Base-by-base conservation (phyloP, 176 grass and related monocot species). In the Oryza longistaminata region DNA sequence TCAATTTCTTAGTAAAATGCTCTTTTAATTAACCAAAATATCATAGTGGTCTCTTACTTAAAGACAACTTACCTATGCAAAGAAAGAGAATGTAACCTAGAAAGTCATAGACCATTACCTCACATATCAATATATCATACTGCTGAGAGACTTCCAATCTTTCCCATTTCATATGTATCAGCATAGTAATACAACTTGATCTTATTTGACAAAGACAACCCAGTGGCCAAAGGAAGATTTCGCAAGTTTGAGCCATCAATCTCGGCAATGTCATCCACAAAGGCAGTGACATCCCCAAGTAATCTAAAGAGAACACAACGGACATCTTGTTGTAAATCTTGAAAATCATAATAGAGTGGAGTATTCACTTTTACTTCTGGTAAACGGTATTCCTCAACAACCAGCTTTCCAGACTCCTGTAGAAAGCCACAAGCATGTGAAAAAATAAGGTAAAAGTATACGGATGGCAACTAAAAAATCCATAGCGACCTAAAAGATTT, bases 141-240 rank as follows among this genome's bases (percentile, higher is more conserved):
- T 75, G 88, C 93, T 83, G 86, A 88, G 50, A 93, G 74, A 78
- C 89, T 92, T 22, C 89, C 91, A 8, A 95, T 88, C 81, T 92
- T 98, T 80, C 91, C 96, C 81, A 99, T 88, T 88, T 99, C 96
- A 82, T 92, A 92, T 45, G 93, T 92, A 82, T 96, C 96, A 53
- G 91, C 93, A 53, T 99, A 94, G 74, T 96, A 96, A 74, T 99
- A 99, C 69, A 90, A 86, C 81, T 96, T 99, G 45, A 99, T 84
- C 77, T 86, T 99, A 87, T 91, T 99, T 60, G 93, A 90, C 81
- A 99, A 92, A 72, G 93, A 94, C 14, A 99, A 43, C 29, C 96
- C 96, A 35, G 89, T 83, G 8, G 96, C 91, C 67, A 96, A 50
- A 58, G 96, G 96, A 84, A 94, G 88, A 83, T 95, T 94, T 55